These are phyloP conservation scores for Drosera capensis DNA, from an alignment of 148 eudicot species.

Conservation along the genomic window DNA sequence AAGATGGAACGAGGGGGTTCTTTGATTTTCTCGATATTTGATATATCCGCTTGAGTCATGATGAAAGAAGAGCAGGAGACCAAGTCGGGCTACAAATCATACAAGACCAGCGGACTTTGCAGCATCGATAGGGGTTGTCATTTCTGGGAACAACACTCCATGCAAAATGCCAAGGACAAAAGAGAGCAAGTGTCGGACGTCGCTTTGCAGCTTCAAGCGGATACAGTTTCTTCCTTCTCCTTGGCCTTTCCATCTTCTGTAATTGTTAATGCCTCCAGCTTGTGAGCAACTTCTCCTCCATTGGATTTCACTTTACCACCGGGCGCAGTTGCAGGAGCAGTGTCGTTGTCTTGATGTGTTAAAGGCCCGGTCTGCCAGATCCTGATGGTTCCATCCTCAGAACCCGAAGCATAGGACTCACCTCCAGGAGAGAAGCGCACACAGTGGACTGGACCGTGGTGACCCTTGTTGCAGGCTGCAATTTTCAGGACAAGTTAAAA, in stretches of 20 bases:
- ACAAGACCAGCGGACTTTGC: not conserved
- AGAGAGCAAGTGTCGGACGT: too few relatives aligned
- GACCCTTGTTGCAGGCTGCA: constrained; percentile 97
- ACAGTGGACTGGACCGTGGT: constrained; percentile 96
- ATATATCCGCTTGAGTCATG: too few relatives aligned
- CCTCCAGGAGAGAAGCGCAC: constrained; percentile 91
- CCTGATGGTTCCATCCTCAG: constrained; percentile 85
- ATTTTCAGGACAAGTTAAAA: not conserved
- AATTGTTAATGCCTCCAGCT: constrained; percentile 41
- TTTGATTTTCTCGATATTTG: too few relatives aligned
- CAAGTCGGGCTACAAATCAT: too few relatives aligned
- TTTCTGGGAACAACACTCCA: not conserved
- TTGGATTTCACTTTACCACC: constrained; percentile 25
- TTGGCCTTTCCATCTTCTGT: constrained; percentile 30
- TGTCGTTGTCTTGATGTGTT: constrained; percentile 21
- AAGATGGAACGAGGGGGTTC: too few relatives aligned
- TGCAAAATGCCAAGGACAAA: not conserved
- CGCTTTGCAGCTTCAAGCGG: constrained; percentile 8
- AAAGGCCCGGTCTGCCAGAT: constrained; percentile 75
- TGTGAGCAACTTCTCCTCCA: constrained; percentile 35
- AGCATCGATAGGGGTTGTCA: not conserved
- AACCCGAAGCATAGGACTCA: constrained; percentile 91
- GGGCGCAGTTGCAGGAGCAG: constrained; percentile 18
- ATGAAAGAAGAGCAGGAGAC: too few relatives aligned
- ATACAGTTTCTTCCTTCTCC: constrained; percentile 27